Conservation (phyloP, 192 early-diverging fungal genomes). For the Rhizophagus clarus region DNA sequence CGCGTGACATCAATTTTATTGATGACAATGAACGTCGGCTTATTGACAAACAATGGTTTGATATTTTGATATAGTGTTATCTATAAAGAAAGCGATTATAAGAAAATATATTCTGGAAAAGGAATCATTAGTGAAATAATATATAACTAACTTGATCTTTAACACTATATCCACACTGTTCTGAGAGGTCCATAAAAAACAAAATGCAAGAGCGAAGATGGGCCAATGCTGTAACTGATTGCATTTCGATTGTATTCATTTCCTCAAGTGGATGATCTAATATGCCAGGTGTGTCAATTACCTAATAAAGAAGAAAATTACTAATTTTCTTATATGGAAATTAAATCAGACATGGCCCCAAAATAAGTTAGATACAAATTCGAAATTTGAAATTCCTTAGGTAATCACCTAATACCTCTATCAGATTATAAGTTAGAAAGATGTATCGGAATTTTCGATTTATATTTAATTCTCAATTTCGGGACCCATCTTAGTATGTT, state of each 20-base stretch:
- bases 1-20: conserved; percentile 95
- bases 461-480: no score
- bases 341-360: background rate
- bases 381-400: no score
- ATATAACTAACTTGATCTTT: conserved; percentile 68
- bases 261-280: conserved; percentile 99
- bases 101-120: background rate
- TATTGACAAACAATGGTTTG: conserved; percentile 98
- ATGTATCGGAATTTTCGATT: no score
- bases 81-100: conserved; percentile 17
- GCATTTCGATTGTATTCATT: conserved; percentile 99
- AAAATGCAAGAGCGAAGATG: conserved; percentile 95
- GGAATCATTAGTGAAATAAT: background rate
- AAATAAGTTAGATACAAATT: no score
- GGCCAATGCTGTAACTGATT: conserved; percentile 98
- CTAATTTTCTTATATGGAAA: background rate
- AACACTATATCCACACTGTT: conserved; percentile 98
- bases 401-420: no score
- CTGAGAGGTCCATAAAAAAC: conserved; percentile 98
- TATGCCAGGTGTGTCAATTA: conserved; percentile 99
- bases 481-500: background rate
- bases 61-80: conserved; percentile 89
- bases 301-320: background rate
- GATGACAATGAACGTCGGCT: conserved; percentile 91
- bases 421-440: no score